A percentile compares a stretch with the other conserved stretches of the same genome.
These are phyloP conservation scores for Zygosaccharomyces bisporus DNA, from an alignment of 805 yeast species.

Conservation along the genomic window DNA sequence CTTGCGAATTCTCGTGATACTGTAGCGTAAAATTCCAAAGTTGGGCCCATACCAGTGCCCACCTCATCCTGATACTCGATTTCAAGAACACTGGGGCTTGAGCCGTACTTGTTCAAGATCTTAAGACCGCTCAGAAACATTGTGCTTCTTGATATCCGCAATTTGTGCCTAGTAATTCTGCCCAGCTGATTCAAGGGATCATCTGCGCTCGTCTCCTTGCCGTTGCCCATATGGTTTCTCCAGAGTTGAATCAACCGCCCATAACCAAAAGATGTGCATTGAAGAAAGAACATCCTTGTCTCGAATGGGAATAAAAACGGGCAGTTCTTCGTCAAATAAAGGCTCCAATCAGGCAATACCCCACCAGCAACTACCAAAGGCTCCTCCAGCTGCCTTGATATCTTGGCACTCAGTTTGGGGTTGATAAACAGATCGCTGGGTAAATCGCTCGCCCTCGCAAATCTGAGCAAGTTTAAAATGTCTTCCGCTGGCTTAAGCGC, in stretches of 20 bases:
- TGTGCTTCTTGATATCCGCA: constrained; percentile 66
- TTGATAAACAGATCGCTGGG: constrained; percentile 52
- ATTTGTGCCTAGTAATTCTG: constrained; percentile 71
- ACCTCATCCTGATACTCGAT: constrained; percentile 86
- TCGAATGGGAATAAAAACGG: constrained; percentile 85
- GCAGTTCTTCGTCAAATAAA: constrained; percentile 63
- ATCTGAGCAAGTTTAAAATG: constrained; percentile 48
- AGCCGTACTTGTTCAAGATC: constrained; percentile 69
- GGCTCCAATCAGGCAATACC: constrained; percentile 79
- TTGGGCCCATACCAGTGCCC: constrained; percentile 97
- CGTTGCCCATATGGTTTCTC: constrained; percentile 50
- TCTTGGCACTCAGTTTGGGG: constrained; percentile 78
- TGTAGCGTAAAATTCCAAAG: constrained; percentile 82
- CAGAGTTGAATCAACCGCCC: constrained; percentile 76
- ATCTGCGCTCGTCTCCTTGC: constrained; percentile 31
- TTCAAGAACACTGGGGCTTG: constrained; percentile 77
- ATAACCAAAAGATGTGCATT: constrained; percentile 87
- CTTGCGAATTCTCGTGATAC: constrained; percentile 72
- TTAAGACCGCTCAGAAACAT: constrained; percentile 75
- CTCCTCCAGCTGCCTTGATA: constrained; percentile 84
- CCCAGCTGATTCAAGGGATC: constrained; percentile 51
- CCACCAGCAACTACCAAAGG: constrained; percentile 85
- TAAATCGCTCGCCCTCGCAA: constrained; percentile 42
- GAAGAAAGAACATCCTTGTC: constrained; percentile 70
- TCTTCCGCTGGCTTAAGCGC: constrained; percentile 22